Evolutionary conservation across 106 monocot species (phyloP), one percentile per base, ranked within the genome.

Genomic region (Dioscorea dumetorum): DNA sequence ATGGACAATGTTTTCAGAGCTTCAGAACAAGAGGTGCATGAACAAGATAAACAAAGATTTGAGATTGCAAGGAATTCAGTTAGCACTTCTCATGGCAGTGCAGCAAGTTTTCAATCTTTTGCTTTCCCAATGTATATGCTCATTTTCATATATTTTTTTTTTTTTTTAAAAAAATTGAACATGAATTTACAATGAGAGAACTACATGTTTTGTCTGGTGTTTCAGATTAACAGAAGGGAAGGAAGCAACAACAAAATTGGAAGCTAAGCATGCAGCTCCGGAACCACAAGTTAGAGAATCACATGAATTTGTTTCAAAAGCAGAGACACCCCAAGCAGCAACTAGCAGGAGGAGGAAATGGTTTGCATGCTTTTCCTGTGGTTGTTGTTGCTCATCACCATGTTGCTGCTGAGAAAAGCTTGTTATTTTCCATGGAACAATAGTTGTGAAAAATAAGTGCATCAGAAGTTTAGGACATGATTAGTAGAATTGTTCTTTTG

Each of bases 101-200:
- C 49, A 5, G 68, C 77, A 9, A 87, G 87, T 67, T 79, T 84
- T 65, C 65, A 62, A 7, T 87, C 87, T 18, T 87, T 83, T 28
- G 85, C 85, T 22, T 89, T 89, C 60, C 85, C 89, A 58, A 82
- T 85, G 89, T 86, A 81, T 35, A 41, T 41, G 9, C 0, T 41
- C 15, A 53, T 19, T 19, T 0, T 54, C 12, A 53, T 18, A 1
- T 54, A 1, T 51, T 17, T 13, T 17, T 17, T 13, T 0, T 51
- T 51, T 12, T 51, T 51, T 17, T n/a, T n/a, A n/a, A n/a, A n/a
- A n/a, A n/a, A 13, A 17, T 13, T 51, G 3, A 54, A 54, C 12
- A 54, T 41, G 41, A 41, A 41, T 8, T 41, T 41, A 10, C 0
- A 41, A 8, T 41, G 41, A 10, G 6, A 41, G 6, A 2, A 41